Percentiles rank a stretch among this genome's conserved stretches.
Evolutionary conservation across 2,329 filamentous ascomycete species (phyloP).

Genomic region (Neospermospora avenae): DNA sequence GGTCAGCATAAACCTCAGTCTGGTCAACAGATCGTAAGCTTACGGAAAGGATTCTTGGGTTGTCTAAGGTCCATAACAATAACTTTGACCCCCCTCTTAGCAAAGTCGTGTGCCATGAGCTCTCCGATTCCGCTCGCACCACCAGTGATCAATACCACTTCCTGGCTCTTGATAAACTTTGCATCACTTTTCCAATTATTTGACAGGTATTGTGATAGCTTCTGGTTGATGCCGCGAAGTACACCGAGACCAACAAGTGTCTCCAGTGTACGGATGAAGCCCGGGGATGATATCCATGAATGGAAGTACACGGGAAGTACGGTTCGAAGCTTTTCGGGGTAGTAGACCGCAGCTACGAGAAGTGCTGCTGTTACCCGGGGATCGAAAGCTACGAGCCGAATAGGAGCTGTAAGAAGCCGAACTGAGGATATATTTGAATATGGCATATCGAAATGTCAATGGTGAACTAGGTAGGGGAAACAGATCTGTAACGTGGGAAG

Average conservation of each 20-base stretch:
- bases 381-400: conserved; percentile 18
- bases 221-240: conserved; percentile 45
- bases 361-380: conserved; percentile 24
- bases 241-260: conserved; percentile 49
- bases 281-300: conserved; percentile 19
- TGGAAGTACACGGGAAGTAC: conserved; percentile 22
- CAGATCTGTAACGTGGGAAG: background rate
- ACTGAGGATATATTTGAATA: conserved; percentile 4
- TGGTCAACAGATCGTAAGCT: background rate
- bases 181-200: conserved; percentile 50
- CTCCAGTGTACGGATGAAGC: conserved; percentile 19
- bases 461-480: background rate
- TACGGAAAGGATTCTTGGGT: conserved; percentile 12
- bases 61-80: conserved; percentile 65
- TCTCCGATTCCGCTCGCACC: conserved; percentile 71
- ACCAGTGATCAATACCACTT: conserved; percentile 72
- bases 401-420: conserved; percentile 7
- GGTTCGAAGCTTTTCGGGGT: conserved; percentile 22
- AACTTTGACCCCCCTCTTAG: conserved; percentile 61
- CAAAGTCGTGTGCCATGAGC: conserved; percentile 59
- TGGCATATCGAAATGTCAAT: background rate
- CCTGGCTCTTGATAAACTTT: conserved; percentile 60
- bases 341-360: conserved; percentile 27
- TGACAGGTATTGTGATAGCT: conserved; percentile 46
- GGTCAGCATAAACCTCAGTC: background rate